These are phyloP conservation scores for Zarea fungicola DNA, from an alignment of 2,329 filamentous ascomycete species.

Conservation along the genomic window DNA sequence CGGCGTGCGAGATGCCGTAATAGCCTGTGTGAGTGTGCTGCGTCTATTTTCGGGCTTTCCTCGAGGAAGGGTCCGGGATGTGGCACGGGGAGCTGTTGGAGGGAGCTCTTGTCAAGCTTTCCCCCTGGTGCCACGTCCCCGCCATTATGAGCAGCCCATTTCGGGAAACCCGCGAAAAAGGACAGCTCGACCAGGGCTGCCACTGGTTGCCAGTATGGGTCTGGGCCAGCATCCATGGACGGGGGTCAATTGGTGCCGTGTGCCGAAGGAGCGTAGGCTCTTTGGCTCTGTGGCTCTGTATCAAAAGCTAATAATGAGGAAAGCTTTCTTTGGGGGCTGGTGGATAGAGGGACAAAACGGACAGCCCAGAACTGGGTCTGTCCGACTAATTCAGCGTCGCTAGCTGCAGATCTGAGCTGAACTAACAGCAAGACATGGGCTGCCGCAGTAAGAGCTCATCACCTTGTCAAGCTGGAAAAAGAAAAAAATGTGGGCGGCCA, in stretches of 20 bases:
- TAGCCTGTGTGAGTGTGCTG: not conserved
- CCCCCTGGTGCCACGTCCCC: not conserved
- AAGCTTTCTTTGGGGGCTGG: not conserved
- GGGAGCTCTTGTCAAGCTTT: no score
- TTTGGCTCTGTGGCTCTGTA: no score
- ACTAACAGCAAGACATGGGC: constrained; percentile 2
- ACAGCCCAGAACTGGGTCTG: not conserved
- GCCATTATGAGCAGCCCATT: not conserved
- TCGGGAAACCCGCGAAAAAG: not conserved
- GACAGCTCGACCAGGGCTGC: not conserved
- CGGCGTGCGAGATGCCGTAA: constrained; percentile 1
- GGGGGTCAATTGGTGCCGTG: not conserved
- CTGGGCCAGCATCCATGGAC: not conserved
- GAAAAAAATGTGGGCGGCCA: not conserved
- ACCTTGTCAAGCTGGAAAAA: not conserved
- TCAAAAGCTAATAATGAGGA: no score
- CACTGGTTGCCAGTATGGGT: not conserved
- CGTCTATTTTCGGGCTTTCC: not conserved
- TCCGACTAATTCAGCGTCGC: not conserved
- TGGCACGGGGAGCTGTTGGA: not conserved
- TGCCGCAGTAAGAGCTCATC: not conserved
- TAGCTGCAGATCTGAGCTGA: constrained; percentile 10
- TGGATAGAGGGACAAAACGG: not conserved
- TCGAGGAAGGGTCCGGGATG: not conserved
- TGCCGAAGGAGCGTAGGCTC: constrained; percentile 1